Conservation (phyloP, 2,329 filamentous ascomycete species). For the Epichloe glyceriae region DNA sequence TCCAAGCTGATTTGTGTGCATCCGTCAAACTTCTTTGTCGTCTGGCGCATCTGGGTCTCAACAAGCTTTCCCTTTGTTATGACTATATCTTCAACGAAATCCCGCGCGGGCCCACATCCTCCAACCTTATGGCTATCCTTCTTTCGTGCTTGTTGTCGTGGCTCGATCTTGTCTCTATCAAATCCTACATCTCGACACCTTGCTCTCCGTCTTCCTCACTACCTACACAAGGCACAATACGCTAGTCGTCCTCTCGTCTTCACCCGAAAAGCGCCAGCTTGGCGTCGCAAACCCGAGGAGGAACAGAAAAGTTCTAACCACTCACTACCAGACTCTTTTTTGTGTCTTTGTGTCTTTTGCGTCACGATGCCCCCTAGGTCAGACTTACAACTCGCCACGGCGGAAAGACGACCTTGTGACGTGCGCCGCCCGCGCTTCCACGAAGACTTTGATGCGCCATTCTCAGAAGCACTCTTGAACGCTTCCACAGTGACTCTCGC, state of each 20-base stretch:
- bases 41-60: not conserved
- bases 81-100: not conserved
- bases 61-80: not conserved
- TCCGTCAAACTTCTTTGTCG: not conserved
- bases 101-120: not conserved
- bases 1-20: not conserved
- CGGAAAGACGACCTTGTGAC: conserved; percentile 5
- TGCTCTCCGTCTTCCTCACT: not conserved
- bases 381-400: conserved; percentile 7
- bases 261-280: too few species aligned
- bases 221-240: too few species aligned
- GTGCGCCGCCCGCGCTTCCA: conserved; percentile 21
- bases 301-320: not conserved
- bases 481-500: conserved; percentile 16
- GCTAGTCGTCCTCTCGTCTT: too few species aligned
- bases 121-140: too few species aligned
- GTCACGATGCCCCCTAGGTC: conserved; percentile 17
- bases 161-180: not conserved
- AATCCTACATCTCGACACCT: not conserved
- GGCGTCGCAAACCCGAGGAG: not conserved
- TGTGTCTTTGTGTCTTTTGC: too few species aligned
- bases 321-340: not conserved
- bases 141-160: not conserved
- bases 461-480: conserved; percentile 22
- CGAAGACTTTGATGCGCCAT: conserved; percentile 26